Percentiles rank a stretch among this genome's conserved stretches.
These are phyloP conservation scores for Sapria himalayana DNA, from an alignment of 345 rosid genomes.

Conservation along the genomic window DNA sequence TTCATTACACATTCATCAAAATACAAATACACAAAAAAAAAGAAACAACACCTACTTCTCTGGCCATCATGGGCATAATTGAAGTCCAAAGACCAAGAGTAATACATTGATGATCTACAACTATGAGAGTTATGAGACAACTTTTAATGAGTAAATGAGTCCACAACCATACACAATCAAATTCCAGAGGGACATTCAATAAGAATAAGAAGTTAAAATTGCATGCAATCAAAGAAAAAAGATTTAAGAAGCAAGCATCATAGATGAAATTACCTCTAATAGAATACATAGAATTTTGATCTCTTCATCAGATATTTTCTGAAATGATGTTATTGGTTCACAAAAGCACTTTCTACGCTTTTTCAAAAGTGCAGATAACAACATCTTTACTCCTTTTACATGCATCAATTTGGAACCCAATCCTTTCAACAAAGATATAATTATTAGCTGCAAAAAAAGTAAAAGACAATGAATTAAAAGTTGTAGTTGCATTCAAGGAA, in stretches of 20 bases:
- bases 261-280: conserved; percentile 42
- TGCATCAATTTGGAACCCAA: conserved; percentile 33
- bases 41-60: too few relatives aligned
- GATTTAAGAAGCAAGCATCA: conserved; percentile 2
- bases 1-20: too few relatives aligned
- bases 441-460: conserved; percentile 39
- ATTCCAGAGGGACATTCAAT: conserved; percentile 1
- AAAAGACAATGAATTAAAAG: conserved; percentile 4
- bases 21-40: too few relatives aligned
- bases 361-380: conserved; percentile 40
- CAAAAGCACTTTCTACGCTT: conserved; percentile 27
- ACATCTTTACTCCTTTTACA: conserved; percentile 31
- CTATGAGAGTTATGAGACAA: too few relatives aligned
- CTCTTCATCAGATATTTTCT: conserved; percentile 36
- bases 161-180: too few relatives aligned
- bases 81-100: too few relatives aligned
- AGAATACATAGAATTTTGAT: conserved; percentile 53
- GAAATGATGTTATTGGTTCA: conserved; percentile 20
- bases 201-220: too few relatives aligned
- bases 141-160: too few relatives aligned
- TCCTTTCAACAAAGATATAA: conserved; percentile 57
- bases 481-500: too few relatives aligned
- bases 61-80: too few relatives aligned
- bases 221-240: background rate
- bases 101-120: too few relatives aligned